Base-by-base conservation (phyloP, 768 basidiomycete species). In the Mrakia blollopis region DNA sequence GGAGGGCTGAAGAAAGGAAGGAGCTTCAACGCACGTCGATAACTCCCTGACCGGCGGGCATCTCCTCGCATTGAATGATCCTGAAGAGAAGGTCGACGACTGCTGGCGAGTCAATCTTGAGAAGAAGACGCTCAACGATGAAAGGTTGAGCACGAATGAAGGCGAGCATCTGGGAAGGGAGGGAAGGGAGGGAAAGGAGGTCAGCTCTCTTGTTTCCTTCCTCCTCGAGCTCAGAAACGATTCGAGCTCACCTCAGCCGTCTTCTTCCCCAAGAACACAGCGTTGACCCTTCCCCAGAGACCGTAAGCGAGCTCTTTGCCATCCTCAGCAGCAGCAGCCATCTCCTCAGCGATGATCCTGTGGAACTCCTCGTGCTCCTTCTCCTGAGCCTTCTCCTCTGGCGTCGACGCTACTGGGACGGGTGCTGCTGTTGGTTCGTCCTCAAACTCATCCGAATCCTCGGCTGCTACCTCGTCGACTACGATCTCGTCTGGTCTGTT, bases 231-330 rank as follows among this genome's bases (percentile, higher is more conserved):
- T 54, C 52, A 32, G 5, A 1, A 41, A 21, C n/a, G 14, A 71
- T 61, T 14, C 23, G 23, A 7, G 3, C 87, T 82, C 85, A 94
- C 94, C 89, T 97, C 94, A 79, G 87, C 87, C 35, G 93, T 92
- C 84, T 92, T 92, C 86, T 94, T 95, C 79, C 87, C 89, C 81
- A 99, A 84, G 80, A 98, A 92, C 1, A 91, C 88, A 54, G 91
- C 89, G 82, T 93, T 97, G 80, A 98, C 92, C 84, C 96, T 93
- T n/a, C 91, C 89, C 86, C 97, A 99, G 83, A 93, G 92, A 0
- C 93, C 90, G 41, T 93, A 91, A 86, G 96, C 91, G 76, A 90
- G 88, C 86, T 91, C 92, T 80, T 91, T 88, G 21, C 79, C 79
- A 41, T 80, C 76, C 78, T 78, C 77, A 18, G 39, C 57, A 78